Evolutionary conservation across 805 yeast genomes (phyloP).

Genomic region (Candida dajiaensis): DNA sequence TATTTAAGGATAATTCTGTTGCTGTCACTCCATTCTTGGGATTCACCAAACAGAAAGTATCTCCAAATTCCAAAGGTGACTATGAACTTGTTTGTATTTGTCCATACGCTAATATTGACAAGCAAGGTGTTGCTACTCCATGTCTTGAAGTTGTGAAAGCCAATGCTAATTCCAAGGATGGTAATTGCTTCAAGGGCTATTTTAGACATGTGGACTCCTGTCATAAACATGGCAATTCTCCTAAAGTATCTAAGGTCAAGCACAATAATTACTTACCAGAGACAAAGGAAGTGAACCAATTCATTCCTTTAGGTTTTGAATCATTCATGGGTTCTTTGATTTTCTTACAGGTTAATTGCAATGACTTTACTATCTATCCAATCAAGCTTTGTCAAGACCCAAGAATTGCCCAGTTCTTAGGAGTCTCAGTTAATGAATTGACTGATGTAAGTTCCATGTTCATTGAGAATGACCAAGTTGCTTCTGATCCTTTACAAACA

Average conservation of each 20-base stretch:
- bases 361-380: neutral
- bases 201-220: constrained; percentile 6
- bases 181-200: constrained; percentile 5
- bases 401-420: neutral
- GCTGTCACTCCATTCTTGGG: constrained; percentile 5
- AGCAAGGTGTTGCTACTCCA: neutral
- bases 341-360: neutral
- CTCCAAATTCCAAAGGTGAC: neutral
- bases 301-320: neutral
- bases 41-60: neutral
- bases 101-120: constrained; percentile 1
- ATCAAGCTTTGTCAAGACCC: neutral
- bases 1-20: neutral
- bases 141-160: neutral
- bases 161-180: neutral
- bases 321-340: neutral
- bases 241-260: neutral
- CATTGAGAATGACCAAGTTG: neutral
- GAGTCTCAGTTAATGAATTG: neutral
- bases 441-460: neutral
- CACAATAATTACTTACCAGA: neutral
- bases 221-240: neutral
- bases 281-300: neutral
- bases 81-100: constrained; percentile 1
- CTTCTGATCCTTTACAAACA: neutral